phyloP scores from a whole-genome alignment of 768 basidiomycete genomes.

The Kwoniella dendrophila region DNA sequence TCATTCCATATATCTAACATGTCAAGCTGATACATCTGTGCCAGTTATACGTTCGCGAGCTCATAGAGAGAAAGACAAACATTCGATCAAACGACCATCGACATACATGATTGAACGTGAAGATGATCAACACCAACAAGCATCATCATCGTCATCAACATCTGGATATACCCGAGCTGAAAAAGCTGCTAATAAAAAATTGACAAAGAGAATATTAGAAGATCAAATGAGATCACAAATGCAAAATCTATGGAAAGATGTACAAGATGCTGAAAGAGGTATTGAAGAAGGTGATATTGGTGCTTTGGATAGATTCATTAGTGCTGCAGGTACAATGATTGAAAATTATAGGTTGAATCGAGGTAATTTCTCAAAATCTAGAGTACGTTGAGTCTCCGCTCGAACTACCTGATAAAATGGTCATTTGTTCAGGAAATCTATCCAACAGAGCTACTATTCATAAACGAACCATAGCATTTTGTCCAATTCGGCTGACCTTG shows the following conservation, averaged over 20 bases:
- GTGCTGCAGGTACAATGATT: conserved; percentile 80
- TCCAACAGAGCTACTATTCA: too few relatives aligned
- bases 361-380: conserved; percentile 74
- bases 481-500: background rate
- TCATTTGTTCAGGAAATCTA: too few relatives aligned
- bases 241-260: conserved; percentile 64
- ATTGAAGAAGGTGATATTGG: conserved; percentile 59
- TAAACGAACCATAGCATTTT: too few relatives aligned
- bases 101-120: background rate
- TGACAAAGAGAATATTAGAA: conserved; percentile 41
- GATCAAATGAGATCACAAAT: conserved; percentile 56
- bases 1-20: background rate
- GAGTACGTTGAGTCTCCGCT: conserved; percentile 61
- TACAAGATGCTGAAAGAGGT: conserved; percentile 59
- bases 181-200: conserved; percentile 23
- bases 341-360: conserved; percentile 87
- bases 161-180: conserved; percentile 24
- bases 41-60: conserved; percentile 29
- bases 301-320: conserved; percentile 72
- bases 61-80: conserved; percentile 19
- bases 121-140: background rate
- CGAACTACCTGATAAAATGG: too few relatives aligned
- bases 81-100: conserved; percentile 5
- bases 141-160: conserved; percentile 1
- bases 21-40: background rate